Evolutionary conservation across 176 grass and related monocot species (phyloP).

Genomic region (Pontederia paniculata): DNA sequence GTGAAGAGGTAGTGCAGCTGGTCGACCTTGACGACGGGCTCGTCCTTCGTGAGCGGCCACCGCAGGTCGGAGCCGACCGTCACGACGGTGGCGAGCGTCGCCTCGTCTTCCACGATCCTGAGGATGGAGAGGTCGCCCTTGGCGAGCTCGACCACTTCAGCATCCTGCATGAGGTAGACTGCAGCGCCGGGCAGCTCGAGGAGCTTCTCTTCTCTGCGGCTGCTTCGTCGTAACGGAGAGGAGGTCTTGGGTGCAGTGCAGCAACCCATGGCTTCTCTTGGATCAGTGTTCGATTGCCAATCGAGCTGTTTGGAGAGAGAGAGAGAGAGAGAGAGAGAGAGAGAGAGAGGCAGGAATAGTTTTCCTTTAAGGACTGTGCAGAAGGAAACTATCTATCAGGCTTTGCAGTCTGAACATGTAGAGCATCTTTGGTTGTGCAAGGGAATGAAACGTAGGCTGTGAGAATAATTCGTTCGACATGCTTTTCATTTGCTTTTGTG

Average conservation of each 20-base stretch:
- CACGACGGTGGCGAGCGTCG: conserved; percentile 47
- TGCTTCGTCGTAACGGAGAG: conserved; percentile 9
- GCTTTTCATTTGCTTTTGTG: neutral
- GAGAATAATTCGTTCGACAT: neutral
- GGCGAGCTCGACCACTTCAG: conserved; percentile 45
- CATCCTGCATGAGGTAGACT: conserved; percentile 42
- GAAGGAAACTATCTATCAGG: too few relatives aligned
- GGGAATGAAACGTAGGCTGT: neutral
- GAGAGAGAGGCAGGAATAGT: neutral
- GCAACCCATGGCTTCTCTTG: conserved; percentile 34
- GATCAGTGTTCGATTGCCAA: neutral
- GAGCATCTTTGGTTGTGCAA: neutral
- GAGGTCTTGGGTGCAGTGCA: conserved; percentile 27
- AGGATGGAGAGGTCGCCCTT: conserved; percentile 51
- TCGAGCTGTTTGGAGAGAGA: neutral
- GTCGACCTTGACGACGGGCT: conserved; percentile 80
- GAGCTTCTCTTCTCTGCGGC: conserved; percentile 48
- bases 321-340: neutral
- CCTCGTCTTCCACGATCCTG: conserved; percentile 37
- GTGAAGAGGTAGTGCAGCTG: conserved; percentile 78
- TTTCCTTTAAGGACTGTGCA: neutral
- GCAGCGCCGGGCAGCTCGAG: conserved; percentile 55
- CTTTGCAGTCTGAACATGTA: neutral
- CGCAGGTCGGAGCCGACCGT: conserved; percentile 55
- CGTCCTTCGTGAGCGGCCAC: conserved; percentile 82